Evolutionary conservation across 2,329 filamentous ascomycete genomes (phyloP).

Genomic region (Colletotrichum salicis): DNA sequence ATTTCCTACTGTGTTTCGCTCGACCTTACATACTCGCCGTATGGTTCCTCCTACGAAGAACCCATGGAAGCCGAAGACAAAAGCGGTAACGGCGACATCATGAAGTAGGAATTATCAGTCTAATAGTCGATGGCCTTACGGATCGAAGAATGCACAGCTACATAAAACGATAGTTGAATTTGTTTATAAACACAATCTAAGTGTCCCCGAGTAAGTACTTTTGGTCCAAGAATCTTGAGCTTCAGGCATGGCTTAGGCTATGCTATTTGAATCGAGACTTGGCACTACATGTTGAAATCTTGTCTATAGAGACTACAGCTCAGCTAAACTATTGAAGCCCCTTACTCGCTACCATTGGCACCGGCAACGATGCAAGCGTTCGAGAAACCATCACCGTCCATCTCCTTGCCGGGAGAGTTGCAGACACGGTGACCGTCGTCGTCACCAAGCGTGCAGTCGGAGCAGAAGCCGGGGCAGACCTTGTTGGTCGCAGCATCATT

Average conservation of each 20-base stretch:
- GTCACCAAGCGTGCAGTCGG: constrained; percentile 6
- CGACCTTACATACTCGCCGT: too few relatives aligned
- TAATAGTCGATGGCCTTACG: too few relatives aligned
- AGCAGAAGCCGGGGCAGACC: constrained; percentile 9
- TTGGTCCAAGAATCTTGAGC: too few relatives aligned
- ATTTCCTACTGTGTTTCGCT: not conserved
- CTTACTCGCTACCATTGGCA: not conserved
- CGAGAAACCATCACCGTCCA: constrained; percentile 5
- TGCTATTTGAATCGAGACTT: not conserved
- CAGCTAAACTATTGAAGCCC: not conserved
- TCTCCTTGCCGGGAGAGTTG: constrained; percentile 7
- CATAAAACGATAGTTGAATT: too few relatives aligned
- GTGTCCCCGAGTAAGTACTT: too few relatives aligned
- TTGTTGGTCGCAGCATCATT: constrained; percentile 13
- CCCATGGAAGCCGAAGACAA: too few relatives aligned
- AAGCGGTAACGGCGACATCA: too few relatives aligned
- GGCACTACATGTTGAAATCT: not conserved
- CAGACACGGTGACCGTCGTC: constrained; percentile 9
- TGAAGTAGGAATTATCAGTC: too few relatives aligned
- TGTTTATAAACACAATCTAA: too few relatives aligned
- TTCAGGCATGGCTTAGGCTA: too few relatives aligned
- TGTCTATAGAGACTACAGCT: not conserved
- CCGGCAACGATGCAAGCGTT: not conserved
- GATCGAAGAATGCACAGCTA: too few relatives aligned
- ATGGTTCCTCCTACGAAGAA: too few relatives aligned